Evolutionary conservation across 2,329 filamentous ascomycete species (phyloP).

Genomic region (Arthroderma uncinatum): DNA sequence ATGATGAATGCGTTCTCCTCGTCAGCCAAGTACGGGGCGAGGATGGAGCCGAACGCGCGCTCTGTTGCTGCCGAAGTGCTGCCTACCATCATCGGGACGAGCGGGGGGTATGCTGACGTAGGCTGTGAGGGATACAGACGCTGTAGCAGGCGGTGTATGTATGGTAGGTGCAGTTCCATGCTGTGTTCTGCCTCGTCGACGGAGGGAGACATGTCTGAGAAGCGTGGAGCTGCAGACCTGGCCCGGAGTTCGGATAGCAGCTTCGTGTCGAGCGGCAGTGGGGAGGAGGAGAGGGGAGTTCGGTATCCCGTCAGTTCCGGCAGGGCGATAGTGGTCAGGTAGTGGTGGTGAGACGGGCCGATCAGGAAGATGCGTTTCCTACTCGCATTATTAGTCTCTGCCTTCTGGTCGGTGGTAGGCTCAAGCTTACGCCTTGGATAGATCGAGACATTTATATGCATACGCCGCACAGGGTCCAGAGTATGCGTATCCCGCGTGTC

Average conservation of each 20-base stretch:
- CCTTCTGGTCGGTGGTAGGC: background rate
- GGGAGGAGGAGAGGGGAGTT: constrained; percentile 35
- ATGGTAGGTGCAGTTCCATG: constrained; percentile 92
- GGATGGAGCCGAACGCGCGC: constrained; percentile 53
- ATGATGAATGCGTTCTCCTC: constrained; percentile 69
- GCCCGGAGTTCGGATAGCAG: constrained; percentile 30
- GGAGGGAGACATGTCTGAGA: constrained; percentile 47
- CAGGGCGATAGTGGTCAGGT: constrained; percentile 65
- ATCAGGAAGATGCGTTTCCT: constrained; percentile 84
- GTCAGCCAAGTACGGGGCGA: constrained; percentile 68
- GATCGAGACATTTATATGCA: constrained; percentile 82
- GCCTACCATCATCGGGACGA: constrained; percentile 81
- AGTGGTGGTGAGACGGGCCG: constrained; percentile 82
- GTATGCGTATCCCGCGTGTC: constrained; percentile 87
- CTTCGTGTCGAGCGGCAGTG: constrained; percentile 35
- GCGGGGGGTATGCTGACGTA: constrained; percentile 51
- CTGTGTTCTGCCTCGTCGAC: constrained; percentile 80
- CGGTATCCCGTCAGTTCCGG: constrained; percentile 52
- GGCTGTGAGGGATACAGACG: constrained; percentile 41
- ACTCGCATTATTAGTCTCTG: constrained; percentile 1
- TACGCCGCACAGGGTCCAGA: constrained; percentile 87
- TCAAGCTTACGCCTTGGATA: constrained; percentile 57
- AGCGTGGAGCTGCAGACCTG: constrained; percentile 23
- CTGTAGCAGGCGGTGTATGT: constrained; percentile 68
- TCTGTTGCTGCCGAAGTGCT: constrained; percentile 58